These are phyloP conservation scores for Collybia nuda DNA, from an alignment of 768 basidiomycete genomes.

Conservation along the genomic window DNA sequence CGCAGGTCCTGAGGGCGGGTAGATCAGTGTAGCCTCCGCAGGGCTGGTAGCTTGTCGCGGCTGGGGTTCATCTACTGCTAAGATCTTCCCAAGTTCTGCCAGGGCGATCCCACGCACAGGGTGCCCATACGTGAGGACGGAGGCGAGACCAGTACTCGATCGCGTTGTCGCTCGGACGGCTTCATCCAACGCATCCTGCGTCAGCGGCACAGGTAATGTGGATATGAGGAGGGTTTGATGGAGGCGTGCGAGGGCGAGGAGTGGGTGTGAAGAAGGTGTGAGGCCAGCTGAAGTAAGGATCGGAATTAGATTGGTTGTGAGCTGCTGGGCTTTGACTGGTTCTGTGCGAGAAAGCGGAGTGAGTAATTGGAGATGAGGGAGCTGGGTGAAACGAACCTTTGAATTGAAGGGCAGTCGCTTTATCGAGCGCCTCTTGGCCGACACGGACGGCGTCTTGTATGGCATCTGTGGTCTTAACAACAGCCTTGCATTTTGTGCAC, in stretches of 20 bases:
- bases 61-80: constrained; percentile 73
- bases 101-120: constrained; percentile 75
- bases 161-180: constrained; percentile 57
- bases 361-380: background rate
- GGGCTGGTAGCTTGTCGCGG: constrained; percentile 27
- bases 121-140: constrained; percentile 62
- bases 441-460: constrained; percentile 65
- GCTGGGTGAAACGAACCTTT: constrained; percentile 38
- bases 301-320: constrained; percentile 66
- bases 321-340: constrained; percentile 50
- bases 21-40: constrained; percentile 26
- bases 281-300: constrained; percentile 60
- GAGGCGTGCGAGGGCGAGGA: constrained; percentile 72
- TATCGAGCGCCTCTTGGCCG: constrained; percentile 74
- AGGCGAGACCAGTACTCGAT: constrained; percentile 50
- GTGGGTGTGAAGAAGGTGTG: constrained; percentile 71
- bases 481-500: constrained; percentile 56
- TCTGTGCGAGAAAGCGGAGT: constrained; percentile 38
- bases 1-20: constrained; percentile 67
- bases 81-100: constrained; percentile 79
- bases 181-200: constrained; percentile 60
- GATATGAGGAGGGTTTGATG: constrained; percentile 66
- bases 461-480: constrained; percentile 46
- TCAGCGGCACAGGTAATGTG: constrained; percentile 36
- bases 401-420: constrained; percentile 63